phyloP scores from a whole-genome alignment of 2,329 filamentous ascomycete genomes.

The Aspergillus ruber region DNA sequence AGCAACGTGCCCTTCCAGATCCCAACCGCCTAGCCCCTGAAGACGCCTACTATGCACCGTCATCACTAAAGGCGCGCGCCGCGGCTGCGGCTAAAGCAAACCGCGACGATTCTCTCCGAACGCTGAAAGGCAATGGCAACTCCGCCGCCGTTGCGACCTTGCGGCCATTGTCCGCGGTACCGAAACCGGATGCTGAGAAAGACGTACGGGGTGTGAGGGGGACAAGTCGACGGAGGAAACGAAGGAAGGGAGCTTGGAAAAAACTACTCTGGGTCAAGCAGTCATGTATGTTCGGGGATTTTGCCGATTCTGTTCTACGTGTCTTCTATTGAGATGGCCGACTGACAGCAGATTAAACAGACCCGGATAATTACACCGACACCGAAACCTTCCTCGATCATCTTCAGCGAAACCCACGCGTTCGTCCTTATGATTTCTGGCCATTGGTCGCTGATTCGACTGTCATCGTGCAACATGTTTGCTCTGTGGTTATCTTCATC shows the following conservation, averaged over 20 bases:
- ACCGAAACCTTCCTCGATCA: slow-evolving; percentile 94
- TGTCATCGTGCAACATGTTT: slow-evolving; percentile 94
- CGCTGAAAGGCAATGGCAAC: slow-evolving; percentile 35
- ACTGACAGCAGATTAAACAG: slow-evolving; percentile 37
- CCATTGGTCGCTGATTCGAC: slow-evolving; percentile 90
- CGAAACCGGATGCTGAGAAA: slow-evolving; percentile 29
- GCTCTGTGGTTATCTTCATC: slow-evolving; percentile 88
- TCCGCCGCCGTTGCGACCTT: slow-evolving; percentile 36
- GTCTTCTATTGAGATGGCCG: not conserved
- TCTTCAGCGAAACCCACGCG: slow-evolving; percentile 84
- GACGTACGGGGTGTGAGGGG: slow-evolving; percentile 48
- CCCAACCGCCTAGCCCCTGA: slow-evolving; percentile 71
- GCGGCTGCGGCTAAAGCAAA: slow-evolving; percentile 29
- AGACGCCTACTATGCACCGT: slow-evolving; percentile 66
- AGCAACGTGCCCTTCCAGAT: slow-evolving; percentile 43
- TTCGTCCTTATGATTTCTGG: slow-evolving; percentile 98
- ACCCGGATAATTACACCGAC: slow-evolving; percentile 98
- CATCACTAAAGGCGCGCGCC: slow-evolving; percentile 51
- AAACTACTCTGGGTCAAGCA: slow-evolving; percentile 98
- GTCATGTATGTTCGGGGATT: slow-evolving; percentile 56
- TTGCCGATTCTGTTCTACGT: not conserved
- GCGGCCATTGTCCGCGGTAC: slow-evolving; percentile 34
- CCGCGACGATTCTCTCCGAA: slow-evolving; percentile 30
- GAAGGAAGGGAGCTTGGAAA: slow-evolving; percentile 72
- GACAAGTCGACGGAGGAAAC: slow-evolving; percentile 58